These are phyloP conservation scores for Flueggea neowawraea DNA, from an alignment of 441 rosid genomes.

Conservation along the genomic window DNA sequence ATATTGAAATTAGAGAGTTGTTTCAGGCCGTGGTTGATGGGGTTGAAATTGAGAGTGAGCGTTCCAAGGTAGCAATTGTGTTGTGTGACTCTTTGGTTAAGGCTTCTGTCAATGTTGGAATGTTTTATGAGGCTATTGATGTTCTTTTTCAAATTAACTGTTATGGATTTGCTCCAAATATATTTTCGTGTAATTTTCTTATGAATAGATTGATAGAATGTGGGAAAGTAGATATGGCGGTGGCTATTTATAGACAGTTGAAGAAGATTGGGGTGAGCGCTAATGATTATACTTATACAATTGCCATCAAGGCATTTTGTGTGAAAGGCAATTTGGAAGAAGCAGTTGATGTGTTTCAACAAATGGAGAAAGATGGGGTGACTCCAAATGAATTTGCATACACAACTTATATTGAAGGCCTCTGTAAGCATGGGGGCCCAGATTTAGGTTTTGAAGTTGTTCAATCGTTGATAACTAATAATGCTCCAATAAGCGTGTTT, in stretches of 20 bases:
- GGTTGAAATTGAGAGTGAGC: slow-evolving; percentile 20
- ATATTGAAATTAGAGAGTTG: slow-evolving; percentile 38
- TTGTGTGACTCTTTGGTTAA: slow-evolving; percentile 51
- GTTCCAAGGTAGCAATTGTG: slow-evolving; percentile 18
- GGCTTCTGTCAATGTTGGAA: slow-evolving; percentile 40
- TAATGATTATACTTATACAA: slow-evolving; percentile 50
- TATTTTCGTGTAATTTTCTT: slow-evolving; percentile 60
- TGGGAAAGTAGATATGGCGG: slow-evolving; percentile 36
- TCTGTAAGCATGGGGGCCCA: slow-evolving; percentile 41
- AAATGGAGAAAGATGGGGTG: slow-evolving; percentile 46
- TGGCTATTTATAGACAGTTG: slow-evolving; percentile 47
- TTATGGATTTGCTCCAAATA: slow-evolving; percentile 33
- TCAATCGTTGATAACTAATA: slow-evolving; percentile 13
- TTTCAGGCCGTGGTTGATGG: slow-evolving; percentile 31
- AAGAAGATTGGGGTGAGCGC: slow-evolving; percentile 45
- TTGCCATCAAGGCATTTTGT: slow-evolving; percentile 62
- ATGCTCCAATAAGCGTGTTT: slow-evolving; percentile 28
- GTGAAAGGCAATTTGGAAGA: slow-evolving; percentile 47
- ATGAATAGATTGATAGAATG: slow-evolving; percentile 47
- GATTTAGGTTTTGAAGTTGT: slow-evolving; percentile 40
- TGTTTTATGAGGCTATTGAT: slow-evolving; percentile 64
- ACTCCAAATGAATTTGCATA: slow-evolving; percentile 40
- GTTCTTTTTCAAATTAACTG: slow-evolving; percentile 35
- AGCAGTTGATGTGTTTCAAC: slow-evolving; percentile 32
- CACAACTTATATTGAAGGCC: slow-evolving; percentile 60